phyloP scores from a whole-genome alignment of 305 asterid genomes.

The Fraxinus dipetala region DNA sequence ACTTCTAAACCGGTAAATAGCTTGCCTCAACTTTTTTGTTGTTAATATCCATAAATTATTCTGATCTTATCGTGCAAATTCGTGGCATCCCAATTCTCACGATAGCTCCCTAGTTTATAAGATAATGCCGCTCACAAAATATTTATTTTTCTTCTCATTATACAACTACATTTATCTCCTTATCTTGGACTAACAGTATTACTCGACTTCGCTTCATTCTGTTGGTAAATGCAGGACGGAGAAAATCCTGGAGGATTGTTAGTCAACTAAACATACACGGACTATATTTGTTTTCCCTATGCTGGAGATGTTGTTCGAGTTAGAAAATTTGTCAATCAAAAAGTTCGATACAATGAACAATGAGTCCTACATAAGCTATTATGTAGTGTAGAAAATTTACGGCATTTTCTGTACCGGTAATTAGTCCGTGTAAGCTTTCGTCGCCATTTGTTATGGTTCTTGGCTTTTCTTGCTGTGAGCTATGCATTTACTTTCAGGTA shows the following conservation, averaged over 20 bases:
- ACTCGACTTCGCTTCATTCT: constrained; percentile 4
- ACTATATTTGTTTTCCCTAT: background rate
- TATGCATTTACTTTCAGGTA: constrained; percentile 14
- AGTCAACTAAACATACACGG: constrained; percentile 8
- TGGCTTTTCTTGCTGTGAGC: constrained; percentile 7
- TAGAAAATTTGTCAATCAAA: background rate
- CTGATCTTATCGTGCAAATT: background rate
- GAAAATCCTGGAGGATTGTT: background rate
- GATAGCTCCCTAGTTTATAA: background rate
- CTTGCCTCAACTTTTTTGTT: background rate
- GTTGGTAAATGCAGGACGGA: constrained; percentile 24
- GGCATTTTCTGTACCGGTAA: constrained; percentile 18
- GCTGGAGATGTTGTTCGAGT: background rate
- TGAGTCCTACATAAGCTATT: background rate
- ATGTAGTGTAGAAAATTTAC: constrained; percentile 9
- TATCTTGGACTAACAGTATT: background rate
- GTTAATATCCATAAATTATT: background rate
- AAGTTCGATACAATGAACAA: background rate
- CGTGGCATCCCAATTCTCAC: background rate
- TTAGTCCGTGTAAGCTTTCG: constrained; percentile 14
- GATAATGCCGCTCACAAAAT: background rate
- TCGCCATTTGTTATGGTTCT: constrained; percentile 18
- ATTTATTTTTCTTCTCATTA: background rate
- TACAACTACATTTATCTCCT: background rate
- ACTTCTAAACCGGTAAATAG: constrained; percentile 31